These are phyloP conservation scores for Fomitopsis pinicola DNA, from an alignment of 1,284 basidiomycete genomes.

Conservation along the genomic window DNA sequence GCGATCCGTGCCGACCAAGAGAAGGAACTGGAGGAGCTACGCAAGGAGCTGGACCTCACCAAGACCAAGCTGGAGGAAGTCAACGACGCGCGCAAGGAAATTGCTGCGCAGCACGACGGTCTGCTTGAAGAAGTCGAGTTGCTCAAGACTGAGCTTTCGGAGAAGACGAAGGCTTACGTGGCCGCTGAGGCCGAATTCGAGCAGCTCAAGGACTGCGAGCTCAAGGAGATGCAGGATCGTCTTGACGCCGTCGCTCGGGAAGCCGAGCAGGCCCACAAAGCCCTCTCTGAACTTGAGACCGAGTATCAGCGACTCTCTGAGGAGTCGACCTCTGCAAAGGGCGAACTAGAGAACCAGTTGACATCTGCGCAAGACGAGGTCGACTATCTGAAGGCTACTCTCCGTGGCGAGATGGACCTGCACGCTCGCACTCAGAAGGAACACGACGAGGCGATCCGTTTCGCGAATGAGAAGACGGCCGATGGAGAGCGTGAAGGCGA, in stretches of 20 bases:
- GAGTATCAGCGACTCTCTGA: conserved; percentile 22
- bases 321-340: conserved; percentile 25
- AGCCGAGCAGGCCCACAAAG: conserved; percentile 16
- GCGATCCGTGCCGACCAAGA: conserved; percentile 14
- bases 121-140: conserved; percentile 12
- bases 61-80: conserved; percentile 7
- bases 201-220: conserved; percentile 14
- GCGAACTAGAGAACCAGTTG: conserved; percentile 24
- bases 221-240: conserved; percentile 24
- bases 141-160: conserved; percentile 10
- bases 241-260: conserved; percentile 19
- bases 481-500: conserved; percentile 25
- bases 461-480: conserved; percentile 19
- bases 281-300: conserved; percentile 24
- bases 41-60: conserved; percentile 4
- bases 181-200: conserved; percentile 11
- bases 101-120: background rate
- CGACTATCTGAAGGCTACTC: conserved; percentile 23
- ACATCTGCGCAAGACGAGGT: conserved; percentile 20
- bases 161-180: conserved; percentile 15
- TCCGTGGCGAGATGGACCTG: conserved; percentile 35
- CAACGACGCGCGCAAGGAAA: conserved; percentile 1
- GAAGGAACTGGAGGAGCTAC: conserved; percentile 8
- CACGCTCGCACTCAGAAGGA: conserved; percentile 24
- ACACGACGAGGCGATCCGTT: conserved; percentile 20